Evolutionary conservation across 306 rosid genomes (phyloP), one percentile per base, ranked within the genome.

Genomic region (Quercus aquifolioides): DNA sequence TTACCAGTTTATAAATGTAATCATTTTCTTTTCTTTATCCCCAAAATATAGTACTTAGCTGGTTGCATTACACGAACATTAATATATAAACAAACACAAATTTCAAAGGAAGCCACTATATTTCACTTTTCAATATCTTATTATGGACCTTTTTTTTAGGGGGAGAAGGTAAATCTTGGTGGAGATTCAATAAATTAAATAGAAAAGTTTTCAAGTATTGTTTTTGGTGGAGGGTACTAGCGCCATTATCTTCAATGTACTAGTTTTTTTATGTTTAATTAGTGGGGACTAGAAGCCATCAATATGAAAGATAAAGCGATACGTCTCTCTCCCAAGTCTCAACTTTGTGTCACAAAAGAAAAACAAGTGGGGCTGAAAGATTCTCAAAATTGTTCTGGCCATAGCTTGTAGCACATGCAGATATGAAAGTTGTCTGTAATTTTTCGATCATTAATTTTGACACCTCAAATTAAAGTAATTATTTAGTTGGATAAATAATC

Each of bases 311-410:
- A 59, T 21, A 21, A 21, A 23, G 17, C 17, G 23, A 59, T 5
- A 59, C 12, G 28, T 23, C 28, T 59, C 67, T 59, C 67, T 59
- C 25, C 2, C 54, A 49, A 11, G 17, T 49, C 54, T 12, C 13
- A 49, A 49, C 54, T 49, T 49, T 49, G 54, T 73, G 74, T 63
- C 21, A 33, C 71, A 49, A 28, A 62, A 56, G 69, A 2, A 14
- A 20, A 70, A 74, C 55, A 68, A 63, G 80, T 76, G 79, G 60
- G 74, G 33, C 72, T 35, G 57, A 83, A 79, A 85, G 91, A 86
- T 86, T 89, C 91, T 84, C 81, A 77, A 73, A 35, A 52, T 59
- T n/a, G 73, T 82, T 77, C 83, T 79, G 79, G 76, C 60, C 60
- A 33, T 20, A 51, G 14, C 31, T 57, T 72, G 74, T 81, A 67